phyloP scores from a whole-genome alignment of 169 alveolate species.

The Babesia divergens region DNA sequence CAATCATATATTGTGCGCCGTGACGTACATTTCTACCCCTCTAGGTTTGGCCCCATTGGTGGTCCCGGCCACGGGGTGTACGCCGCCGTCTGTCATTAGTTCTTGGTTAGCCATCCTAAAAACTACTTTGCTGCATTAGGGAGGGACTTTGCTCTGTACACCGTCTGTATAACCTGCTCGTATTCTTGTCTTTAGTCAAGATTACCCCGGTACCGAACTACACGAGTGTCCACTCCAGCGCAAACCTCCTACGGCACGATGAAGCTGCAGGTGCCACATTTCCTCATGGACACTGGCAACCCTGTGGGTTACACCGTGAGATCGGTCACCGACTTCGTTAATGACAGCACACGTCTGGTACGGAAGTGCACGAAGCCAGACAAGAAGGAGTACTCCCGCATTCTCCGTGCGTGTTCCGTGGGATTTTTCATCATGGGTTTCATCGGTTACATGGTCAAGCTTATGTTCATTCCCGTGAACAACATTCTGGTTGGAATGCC shows the following conservation, averaged over 20 bases:
- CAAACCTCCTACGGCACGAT: constrained; percentile 4
- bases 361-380: constrained; percentile 93
- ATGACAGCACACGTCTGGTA: constrained; percentile 87
- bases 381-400: constrained; percentile 84
- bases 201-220: not conserved
- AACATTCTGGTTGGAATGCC: constrained; percentile 86
- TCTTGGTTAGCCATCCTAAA: too few relatives aligned
- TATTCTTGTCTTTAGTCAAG: not conserved
- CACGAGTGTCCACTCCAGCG: constrained; percentile 12
- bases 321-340: constrained; percentile 81
- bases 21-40: too few relatives aligned
- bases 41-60: too few relatives aligned
- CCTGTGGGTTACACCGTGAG: constrained; percentile 79
- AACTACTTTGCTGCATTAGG: too few relatives aligned
- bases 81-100: not conserved
- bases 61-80: too few relatives aligned
- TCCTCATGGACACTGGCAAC: constrained; percentile 74
- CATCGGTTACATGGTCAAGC: constrained; percentile 91
- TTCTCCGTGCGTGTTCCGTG: constrained; percentile 87
- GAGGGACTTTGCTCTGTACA: too few relatives aligned
- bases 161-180: not conserved
- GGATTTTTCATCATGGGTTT: constrained; percentile 94
- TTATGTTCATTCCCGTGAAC: constrained; percentile 92
- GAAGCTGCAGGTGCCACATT: constrained; percentile 67
- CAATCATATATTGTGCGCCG: too few relatives aligned